Conservation (phyloP, 768 basidiomycete species). For the Leccinellum luteum region DNA sequence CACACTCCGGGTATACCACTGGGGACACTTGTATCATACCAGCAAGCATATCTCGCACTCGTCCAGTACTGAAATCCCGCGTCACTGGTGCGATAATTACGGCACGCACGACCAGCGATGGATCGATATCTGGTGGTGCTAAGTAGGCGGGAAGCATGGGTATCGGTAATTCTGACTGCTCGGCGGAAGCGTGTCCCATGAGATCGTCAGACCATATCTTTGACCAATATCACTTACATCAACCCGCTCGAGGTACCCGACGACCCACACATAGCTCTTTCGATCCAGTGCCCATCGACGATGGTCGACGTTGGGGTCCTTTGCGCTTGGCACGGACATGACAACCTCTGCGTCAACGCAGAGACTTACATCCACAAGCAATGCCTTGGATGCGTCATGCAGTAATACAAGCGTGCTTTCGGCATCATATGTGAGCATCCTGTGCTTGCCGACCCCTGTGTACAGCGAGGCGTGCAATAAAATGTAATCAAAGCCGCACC, state of each 20-base stretch:
- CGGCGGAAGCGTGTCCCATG: conserved; percentile 11
- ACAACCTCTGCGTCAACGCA: conserved; percentile 40
- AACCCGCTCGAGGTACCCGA: conserved; percentile 56
- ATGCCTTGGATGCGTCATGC: conserved; percentile 45
- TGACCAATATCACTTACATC: conserved; percentile 35
- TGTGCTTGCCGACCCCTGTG: conserved; percentile 26
- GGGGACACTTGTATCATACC: conserved; percentile 17
- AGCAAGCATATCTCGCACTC: conserved; percentile 24
- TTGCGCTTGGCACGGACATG: conserved; percentile 10
- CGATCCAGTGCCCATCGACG: conserved; percentile 53
- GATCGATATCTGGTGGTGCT: conserved; percentile 40
- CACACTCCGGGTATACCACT: conserved; percentile 23
- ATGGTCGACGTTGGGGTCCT: conserved; percentile 8
- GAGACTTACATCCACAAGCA: conserved; percentile 57
- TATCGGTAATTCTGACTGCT: conserved; percentile 40
- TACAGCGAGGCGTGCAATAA: conserved; percentile 13
- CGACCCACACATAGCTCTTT: conserved; percentile 47
- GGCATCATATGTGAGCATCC: conserved; percentile 57
- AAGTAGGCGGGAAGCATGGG: conserved; percentile 43
- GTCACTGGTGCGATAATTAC: conserved; percentile 45
- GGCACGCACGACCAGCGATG: conserved; percentile 50
- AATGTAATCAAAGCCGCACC: conserved; percentile 38
- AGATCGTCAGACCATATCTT: conserved; percentile 10
- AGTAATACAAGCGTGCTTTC: conserved; percentile 46
- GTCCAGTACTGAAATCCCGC: conserved; percentile 41